Evolutionary conservation across 202 grass and related monocot genomes (phyloP), one percentile per base, ranked within the genome.

Genomic region (Setaria italica): DNA sequence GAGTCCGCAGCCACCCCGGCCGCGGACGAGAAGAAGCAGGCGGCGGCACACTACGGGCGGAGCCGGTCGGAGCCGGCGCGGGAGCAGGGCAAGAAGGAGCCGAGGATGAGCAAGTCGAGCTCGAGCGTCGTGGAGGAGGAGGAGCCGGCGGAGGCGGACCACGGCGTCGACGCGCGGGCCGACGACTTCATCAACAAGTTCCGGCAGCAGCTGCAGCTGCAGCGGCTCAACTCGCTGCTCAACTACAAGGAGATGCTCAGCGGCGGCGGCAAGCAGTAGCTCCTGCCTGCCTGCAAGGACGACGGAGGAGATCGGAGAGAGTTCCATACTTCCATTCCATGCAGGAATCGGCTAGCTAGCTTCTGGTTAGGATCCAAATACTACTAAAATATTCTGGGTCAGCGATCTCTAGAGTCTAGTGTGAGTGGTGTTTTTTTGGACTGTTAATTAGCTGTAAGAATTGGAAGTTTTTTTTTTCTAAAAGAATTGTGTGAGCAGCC

Each of bases 161-260:
- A 77, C 25, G 75, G 83, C 62, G 92, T 97, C 70, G 69, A 97
- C 80, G 95, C 89, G 7, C 84, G 95, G 4, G 95, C 95, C 6
- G 92, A 95, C 57, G 92, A 95, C 63, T 97, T 97, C 92, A 97
- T 97, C 67, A 97, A 88, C 82, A 84, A 79, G 20, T 97, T 97
- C 80, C 50, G 88, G 91, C 83, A 97, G 73, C 90, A 97, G 77
- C 92, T 97, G 14, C 82, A 90, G 32, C 89, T 97, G 69, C 95
- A 97, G 89, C 84, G 95, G 77, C 84, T 93, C 34, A 91, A 97
- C 85, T 97, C 95, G 48, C 85, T 97, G 49, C 67, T 97, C 71
- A 89, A 82, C 73, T 91, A 89, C 77, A 89, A 68, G 58, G 86
- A 91, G 77, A 84, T 85, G 90, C 88, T 92, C 50, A 83, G 87